Conservation (phyloP, 1,284 basidiomycete genomes). For the Cryptococcus neoformans region DNA sequence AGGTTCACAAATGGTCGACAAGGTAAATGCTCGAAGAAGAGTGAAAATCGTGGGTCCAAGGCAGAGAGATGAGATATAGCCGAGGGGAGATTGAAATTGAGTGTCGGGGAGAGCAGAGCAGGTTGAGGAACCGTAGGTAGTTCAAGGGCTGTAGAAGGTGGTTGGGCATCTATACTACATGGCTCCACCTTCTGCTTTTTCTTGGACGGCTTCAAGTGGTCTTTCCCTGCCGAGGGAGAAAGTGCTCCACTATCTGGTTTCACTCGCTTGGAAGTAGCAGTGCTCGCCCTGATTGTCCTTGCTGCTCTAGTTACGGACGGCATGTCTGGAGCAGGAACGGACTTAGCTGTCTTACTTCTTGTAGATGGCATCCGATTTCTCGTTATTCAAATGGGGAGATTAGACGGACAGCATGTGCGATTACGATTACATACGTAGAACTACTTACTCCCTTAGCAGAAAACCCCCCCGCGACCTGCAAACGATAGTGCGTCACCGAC, state of each 20-base stretch:
- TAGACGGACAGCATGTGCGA: too few species aligned
- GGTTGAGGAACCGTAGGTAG: not conserved
- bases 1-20: conserved; percentile 31
- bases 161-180: not conserved
- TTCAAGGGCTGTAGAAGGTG: not conserved
- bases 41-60: conserved; percentile 67
- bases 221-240: not conserved
- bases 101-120: conserved; percentile 27
- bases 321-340: too few species aligned
- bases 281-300: not conserved
- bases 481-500: too few species aligned
- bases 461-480: too few species aligned
- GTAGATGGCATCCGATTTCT: too few species aligned
- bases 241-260: not conserved
- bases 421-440: too few species aligned
- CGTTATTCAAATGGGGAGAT: too few species aligned
- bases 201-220: not conserved
- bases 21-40: conserved; percentile 56
- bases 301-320: too few species aligned
- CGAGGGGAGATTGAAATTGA: conserved; percentile 70
- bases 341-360: too few species aligned
- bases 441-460: too few species aligned
- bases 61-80: conserved; percentile 68
- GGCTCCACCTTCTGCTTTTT: not conserved
- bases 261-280: not conserved